Conservation (phyloP, 306 rosid species). For the Bauhinia variegata region DNA sequence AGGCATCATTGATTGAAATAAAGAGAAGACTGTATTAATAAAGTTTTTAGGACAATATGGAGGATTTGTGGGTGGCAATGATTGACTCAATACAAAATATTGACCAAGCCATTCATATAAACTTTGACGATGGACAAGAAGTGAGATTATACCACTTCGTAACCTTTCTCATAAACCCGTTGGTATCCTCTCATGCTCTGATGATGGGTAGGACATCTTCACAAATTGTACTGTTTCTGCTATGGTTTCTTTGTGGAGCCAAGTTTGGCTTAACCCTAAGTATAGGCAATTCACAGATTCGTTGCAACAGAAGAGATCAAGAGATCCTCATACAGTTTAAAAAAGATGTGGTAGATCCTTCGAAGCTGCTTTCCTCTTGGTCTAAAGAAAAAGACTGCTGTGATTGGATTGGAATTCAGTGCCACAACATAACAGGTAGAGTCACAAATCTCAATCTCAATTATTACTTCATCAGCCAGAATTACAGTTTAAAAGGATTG, state of each 20-base stretch:
- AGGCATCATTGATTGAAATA: too few species aligned
- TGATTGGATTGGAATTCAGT: neutral
- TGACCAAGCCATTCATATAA: too few species aligned
- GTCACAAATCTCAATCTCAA: neutral
- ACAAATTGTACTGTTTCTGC: too few species aligned
- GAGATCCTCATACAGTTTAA: neutral
- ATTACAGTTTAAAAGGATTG: neutral
- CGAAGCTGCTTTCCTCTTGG: neutral
- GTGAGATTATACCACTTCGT: too few species aligned
- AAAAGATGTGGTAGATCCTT: neutral
- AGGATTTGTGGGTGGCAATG: too few species aligned
- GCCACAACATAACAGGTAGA: neutral
- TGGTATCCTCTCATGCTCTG: too few species aligned
- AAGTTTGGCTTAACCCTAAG: neutral
- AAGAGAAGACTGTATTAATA: too few species aligned
- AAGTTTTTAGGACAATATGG: too few species aligned
- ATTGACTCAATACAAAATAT: too few species aligned
- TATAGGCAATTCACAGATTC: neutral
- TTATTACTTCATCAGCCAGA: neutral
- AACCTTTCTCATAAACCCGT: too few species aligned
- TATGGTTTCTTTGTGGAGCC: neutral
- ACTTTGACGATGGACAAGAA: too few species aligned
- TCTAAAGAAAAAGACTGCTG: neutral
- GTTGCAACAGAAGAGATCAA: neutral
- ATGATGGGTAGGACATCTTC: too few species aligned